Evolutionary conservation across 2,329 filamentous ascomycete genomes (phyloP), one percentile per base, ranked within the genome.

Genomic region (Aaosphaeria arxii): DNA sequence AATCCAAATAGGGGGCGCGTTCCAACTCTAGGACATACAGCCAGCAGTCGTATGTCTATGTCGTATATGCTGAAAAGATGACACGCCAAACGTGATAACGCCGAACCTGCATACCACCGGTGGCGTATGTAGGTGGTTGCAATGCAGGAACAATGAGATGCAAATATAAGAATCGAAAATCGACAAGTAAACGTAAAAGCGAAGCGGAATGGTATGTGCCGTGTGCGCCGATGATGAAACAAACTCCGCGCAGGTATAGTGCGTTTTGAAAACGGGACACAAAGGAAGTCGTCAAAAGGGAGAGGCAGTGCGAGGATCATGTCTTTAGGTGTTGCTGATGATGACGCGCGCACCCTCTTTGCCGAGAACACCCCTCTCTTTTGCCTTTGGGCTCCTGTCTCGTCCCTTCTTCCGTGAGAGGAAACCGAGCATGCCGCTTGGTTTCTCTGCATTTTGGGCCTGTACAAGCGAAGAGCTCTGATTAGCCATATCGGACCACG

Each of bases 351-450:
- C 91, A 11, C 94, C 94, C 69, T 97, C 91, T 67, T 97, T 97
- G 48, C 94, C 94, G 49, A 99, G 67, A 6, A 99, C 91, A 49
- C 94, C 94, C 47, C 90, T 83, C 73, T 97, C 91, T 69, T 90
- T 92, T 29, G 91, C 91, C 74, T 96, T 96, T 1, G 94, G 94
- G 67, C 91, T 96, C 70, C 91, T 85, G 47, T 91, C 90, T 54
- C 91, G 80, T 30, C 91, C 90, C 75, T 89, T 96, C 75, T 95
- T 96, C 62, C 91, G 81, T 55, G 83, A 89, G 51, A 97, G 77
- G 69, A 99, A 95, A 1, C 90, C 89, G 56, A 97, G 86, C 80
- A 96, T 92, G 45, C 91, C 89, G 13, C 86, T 84, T n/a, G 84
- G 82, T 55, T 66, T 69, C 43, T 80, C 67, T 41, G 56, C 59